Evolutionary conservation across 139 green algal species (phyloP), one percentile per base, ranked within the genome.

Genomic region (Auxenochlorella protothecoides): DNA sequence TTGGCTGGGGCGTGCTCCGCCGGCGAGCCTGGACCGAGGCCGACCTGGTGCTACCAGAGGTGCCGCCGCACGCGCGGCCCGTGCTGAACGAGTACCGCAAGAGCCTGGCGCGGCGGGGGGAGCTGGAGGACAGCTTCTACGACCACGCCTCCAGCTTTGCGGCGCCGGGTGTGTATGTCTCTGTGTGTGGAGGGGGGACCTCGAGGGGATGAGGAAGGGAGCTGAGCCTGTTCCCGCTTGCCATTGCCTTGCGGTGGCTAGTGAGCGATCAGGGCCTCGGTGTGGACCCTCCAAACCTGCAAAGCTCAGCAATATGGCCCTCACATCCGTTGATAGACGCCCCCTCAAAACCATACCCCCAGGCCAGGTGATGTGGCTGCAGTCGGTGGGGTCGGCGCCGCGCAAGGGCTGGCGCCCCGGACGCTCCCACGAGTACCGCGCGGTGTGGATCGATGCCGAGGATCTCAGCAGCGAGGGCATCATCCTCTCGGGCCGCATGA

Each of bases 401-500:
- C 5, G 15, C 63, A 71, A 27, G 16, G 65, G 53, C 55, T 66
- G 68, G 9, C 27, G 65, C 51, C 52, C 55, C 44, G n/a, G 72
- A 8, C 65, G 64, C 59, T 9, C 44, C 16, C 69, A 73, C 51
- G 56, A 76, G 65, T 82, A 79, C 70, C 53, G 61, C 9, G 73
- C 71, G 59, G 66, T 72, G 55, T 83, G 67, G 66, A 57, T 75
- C 52, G 71, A 74, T 6, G 59, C 68, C 63, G 12, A 73, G 53
- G 74, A 72, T 2, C 51, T 88, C 52, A 27, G 75, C 15, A 55
- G 61, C 3, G 68, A 88, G 60, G 83, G 83, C 13, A 78, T 88
- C n/a, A 66, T 86, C 54, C 64, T 88, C 2, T 80, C 72, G 4
- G 69, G 77, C 3, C 73, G 80, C 44, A 87, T 87, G 80, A 86